These are phyloP conservation scores for Pestalotiopsis sp. DNA, from an alignment of 2,329 filamentous ascomycete genomes.

Conservation along the genomic window DNA sequence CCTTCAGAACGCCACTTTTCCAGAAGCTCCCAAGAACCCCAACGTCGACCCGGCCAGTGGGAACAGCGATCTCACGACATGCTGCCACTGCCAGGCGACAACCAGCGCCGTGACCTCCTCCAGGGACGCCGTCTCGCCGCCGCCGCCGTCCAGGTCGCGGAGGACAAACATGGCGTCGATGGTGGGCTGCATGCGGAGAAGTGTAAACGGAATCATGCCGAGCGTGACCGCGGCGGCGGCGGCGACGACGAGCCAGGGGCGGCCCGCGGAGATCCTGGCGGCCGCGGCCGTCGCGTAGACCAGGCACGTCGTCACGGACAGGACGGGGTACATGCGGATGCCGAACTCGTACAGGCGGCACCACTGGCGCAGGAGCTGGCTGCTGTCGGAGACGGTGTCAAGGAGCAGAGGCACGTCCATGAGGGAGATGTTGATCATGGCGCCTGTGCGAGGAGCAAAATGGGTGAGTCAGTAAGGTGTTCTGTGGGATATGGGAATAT, in stretches of 20 bases:
- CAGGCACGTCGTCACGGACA: constrained; percentile 21
- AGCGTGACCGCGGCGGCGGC: constrained; percentile 29
- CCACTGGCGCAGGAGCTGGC: constrained; percentile 33
- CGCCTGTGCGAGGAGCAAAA: constrained; percentile 4
- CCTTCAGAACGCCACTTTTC: neutral
- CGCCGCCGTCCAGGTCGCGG: constrained; percentile 15
- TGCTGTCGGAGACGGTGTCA: constrained; percentile 26
- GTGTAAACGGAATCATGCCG: constrained; percentile 38
- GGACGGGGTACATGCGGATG: constrained; percentile 28
- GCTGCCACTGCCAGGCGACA: constrained; percentile 29
- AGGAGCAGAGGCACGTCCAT: constrained; percentile 34
- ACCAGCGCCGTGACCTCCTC: constrained; percentile 21
- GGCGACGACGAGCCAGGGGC: constrained; percentile 21
- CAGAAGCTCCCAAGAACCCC: neutral
- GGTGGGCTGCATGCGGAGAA: constrained; percentile 35
- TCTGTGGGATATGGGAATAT: neutral
- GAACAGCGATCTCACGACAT: constrained; percentile 24
- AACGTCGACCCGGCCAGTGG: constrained; percentile 22
- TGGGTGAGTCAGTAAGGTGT: neutral
- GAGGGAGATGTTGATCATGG: constrained; percentile 23
- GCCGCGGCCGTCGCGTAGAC: neutral
- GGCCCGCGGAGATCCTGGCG: constrained; percentile 17
- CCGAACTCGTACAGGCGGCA: constrained; percentile 35
- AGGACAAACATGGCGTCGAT: constrained; percentile 31
- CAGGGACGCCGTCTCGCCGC: constrained; percentile 6